phyloP scores from a whole-genome alignment of 2,329 filamentous ascomycete species.

The Colletotrichum orchidophilum region DNA sequence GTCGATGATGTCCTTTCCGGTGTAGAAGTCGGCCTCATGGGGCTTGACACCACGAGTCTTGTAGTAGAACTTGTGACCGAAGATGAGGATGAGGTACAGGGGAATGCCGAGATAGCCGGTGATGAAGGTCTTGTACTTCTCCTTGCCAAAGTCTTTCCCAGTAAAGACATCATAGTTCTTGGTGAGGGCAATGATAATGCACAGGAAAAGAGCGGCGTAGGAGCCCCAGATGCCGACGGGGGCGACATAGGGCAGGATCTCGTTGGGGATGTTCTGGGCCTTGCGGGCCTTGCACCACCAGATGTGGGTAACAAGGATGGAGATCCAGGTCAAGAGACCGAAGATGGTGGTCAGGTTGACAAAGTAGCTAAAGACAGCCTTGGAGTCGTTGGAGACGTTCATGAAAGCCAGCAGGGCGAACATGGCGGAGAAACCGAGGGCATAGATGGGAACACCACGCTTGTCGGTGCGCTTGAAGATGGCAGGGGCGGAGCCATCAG shows the following conservation, averaged over 20 bases:
- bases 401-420: slow-evolving; percentile 76
- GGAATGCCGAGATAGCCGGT: slow-evolving; percentile 82
- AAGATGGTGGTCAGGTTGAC: slow-evolving; percentile 75
- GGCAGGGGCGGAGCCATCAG: slow-evolving; percentile 75
- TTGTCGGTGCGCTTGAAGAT: slow-evolving; percentile 78
- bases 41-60: slow-evolving; percentile 65
- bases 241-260: slow-evolving; percentile 69
- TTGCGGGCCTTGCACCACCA: slow-evolving; percentile 70
- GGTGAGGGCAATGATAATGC: slow-evolving; percentile 77
- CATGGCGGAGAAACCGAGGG: slow-evolving; percentile 67
- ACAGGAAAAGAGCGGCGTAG: slow-evolving; percentile 73
- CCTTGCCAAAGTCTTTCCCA: slow-evolving; percentile 54
- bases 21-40: slow-evolving; percentile 73
- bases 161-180: slow-evolving; percentile 85
- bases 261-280: slow-evolving; percentile 66
- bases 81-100: slow-evolving; percentile 74
- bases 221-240: slow-evolving; percentile 79
- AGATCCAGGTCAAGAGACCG: slow-evolving; percentile 73
- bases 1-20: slow-evolving; percentile 78
- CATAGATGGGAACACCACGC: slow-evolving; percentile 75
- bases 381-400: slow-evolving; percentile 61
- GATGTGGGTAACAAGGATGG: slow-evolving; percentile 74
- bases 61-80: slow-evolving; percentile 71
- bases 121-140: slow-evolving; percentile 75
- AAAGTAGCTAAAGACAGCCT: slow-evolving; percentile 62